phyloP scores from a whole-genome alignment of 1,284 basidiomycete species.

The Sphagnurus paluster region DNA sequence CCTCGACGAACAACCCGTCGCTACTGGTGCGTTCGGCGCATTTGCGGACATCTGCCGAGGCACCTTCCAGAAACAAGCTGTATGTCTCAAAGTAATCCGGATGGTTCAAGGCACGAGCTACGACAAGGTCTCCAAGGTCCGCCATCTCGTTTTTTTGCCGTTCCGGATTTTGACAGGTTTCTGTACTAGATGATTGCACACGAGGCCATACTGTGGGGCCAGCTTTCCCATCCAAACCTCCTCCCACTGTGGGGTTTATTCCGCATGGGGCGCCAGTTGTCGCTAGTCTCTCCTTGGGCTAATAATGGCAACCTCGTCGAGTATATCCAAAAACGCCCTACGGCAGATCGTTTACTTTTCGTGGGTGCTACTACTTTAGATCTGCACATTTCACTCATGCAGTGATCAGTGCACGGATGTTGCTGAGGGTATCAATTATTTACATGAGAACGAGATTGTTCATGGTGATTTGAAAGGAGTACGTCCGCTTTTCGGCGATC shows the following conservation, averaged over 20 bases:
- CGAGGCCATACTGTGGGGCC: background rate
- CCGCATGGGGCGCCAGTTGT: background rate
- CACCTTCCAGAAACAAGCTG: background rate
- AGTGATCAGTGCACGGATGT: background rate
- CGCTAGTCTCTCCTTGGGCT: background rate
- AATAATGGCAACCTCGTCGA: background rate
- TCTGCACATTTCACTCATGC: background rate
- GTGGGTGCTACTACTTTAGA: background rate
- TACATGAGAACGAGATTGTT: background rate
- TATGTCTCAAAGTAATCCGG: background rate
- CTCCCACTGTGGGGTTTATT: background rate
- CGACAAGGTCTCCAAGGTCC: background rate
- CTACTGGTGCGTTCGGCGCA: too few species aligned
- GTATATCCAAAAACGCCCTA: background rate
- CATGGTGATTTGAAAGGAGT: too few species aligned
- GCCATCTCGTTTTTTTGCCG: background rate
- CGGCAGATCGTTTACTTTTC: background rate
- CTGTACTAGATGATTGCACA: background rate
- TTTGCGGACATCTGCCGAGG: background rate
- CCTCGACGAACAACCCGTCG: too few species aligned
- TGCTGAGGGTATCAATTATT: background rate
- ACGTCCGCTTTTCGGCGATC: too few species aligned
- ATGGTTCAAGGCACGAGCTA: background rate
- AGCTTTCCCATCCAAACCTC: too few species aligned
- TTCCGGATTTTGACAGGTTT: background rate